Base-by-base conservation (phyloP, 2,329 filamentous ascomycete genomes). In the Ophiostoma novo-ulmi region DNA sequence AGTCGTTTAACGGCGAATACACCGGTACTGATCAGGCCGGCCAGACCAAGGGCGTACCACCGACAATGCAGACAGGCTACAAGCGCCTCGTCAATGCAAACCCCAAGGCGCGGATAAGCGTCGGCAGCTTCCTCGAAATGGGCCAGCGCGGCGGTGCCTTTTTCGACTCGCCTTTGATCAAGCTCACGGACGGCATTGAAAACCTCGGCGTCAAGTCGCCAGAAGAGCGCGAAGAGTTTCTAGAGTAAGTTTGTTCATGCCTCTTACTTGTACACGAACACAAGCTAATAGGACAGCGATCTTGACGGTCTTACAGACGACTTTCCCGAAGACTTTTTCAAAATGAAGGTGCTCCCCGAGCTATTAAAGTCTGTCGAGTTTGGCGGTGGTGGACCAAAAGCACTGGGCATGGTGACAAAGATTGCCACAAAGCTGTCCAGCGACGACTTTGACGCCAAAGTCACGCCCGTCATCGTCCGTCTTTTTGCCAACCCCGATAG, bases 361-460 rank as follows among this genome's bases (percentile, higher is more conserved):
- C 83, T 99, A 39, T 85, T 99, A n/a, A 99, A 98, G 78, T 97
- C 94, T 0, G 93, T 98, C n/a, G 95, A 99, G 77, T 99, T 97
- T 79, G 95, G 95, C 8, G 95, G 94, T 13, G 95, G 95, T 38
- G 95, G 95, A 0, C 92, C 94, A 0, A 96, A 97, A 77, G 94
- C 97, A 0, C 91, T 99, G 72, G 82, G 85, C 0, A 89, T 97
- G 1, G 92, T 97, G 58, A 88, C 98, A 83, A 97, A 97, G 77
- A 97, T 99, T 75, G 89, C 93, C 4, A 83, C 89, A 7, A 98
- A 97, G 77, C 83, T 99, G 58, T 88, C 91, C 2, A 90, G 90
- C 72, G 95, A 98, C 11, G 95, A 99, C 78, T 99, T 96, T 78
- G 91, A 96, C 65, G 78, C 87, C 8, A 91, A 89, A 73, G 87